Base-by-base conservation (phyloP, 2,329 filamentous ascomycete genomes). In the Sphaerulina musiva region DNA sequence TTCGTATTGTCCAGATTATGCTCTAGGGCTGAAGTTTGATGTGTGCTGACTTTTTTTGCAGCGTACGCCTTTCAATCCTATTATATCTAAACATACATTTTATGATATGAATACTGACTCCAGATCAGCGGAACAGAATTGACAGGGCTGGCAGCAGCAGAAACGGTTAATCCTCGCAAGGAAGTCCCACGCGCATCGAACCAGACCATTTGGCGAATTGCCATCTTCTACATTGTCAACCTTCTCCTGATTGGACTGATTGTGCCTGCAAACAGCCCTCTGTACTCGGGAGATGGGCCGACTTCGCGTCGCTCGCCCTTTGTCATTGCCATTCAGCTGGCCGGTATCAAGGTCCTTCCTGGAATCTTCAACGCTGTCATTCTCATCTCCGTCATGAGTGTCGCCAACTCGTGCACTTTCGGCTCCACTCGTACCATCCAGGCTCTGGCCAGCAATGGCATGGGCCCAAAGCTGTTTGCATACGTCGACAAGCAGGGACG, bases 401-500 rank as follows among this genome's bases (percentile, higher is more conserved):
- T 82, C 41, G 80, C 78, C 60, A 79, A 80, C 58, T 82, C 80
- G 0, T 74, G 74, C 60, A 77, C 79, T 2, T 83, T 79, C 61
- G 80, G 78, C 59, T 78, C 75, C 2, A 81, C 79, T 2, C 77
- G 80, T 53, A 81, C 79, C 1, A 70, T 83, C 9, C 77, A 79
- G 42, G 79, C 80, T 10, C 51, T 64, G 12, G 62, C 62, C 4
- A 59, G 54, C 12, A 55, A 63, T 46, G 81, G 84, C 59, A 89
- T 93, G 68, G 90, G 88, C 0, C 90, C 91, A 6, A 79, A 76
- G 58, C 76, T 91, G 60, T 76, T 95, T 32, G 82, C 82, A 46
- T 95, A 95, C 69, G 83, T 95, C 61, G 90, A 96, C 72, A 84
- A 85, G 46, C 81, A 85, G 60, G 91, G 91, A 38, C 86, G 91